A percentile compares a stretch with the other conserved stretches of the same genome.
phyloP scores from a whole-genome alignment of 139 green algal genomes.

The Tetraselmis striata region DNA sequence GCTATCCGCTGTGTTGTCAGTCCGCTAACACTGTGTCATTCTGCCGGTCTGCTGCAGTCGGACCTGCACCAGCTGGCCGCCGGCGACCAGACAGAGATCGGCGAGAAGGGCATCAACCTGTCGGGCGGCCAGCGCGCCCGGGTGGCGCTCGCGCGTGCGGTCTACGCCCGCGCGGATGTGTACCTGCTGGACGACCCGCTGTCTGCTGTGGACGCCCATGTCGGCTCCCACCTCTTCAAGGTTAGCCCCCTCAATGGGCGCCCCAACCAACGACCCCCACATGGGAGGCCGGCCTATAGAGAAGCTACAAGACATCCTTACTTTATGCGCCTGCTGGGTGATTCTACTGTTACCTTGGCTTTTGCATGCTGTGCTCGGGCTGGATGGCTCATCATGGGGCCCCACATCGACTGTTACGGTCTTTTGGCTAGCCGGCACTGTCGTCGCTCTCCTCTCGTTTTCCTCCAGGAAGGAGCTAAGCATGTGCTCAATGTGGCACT shows the following conservation, averaged over 20 bases:
- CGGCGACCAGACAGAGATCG: slow-evolving; percentile 79
- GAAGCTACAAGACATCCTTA: no score
- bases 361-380: slow-evolving; percentile 5
- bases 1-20: no score
- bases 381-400: no score
- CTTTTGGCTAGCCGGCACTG: no score
- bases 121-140: slow-evolving; percentile 70
- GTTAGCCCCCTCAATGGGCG: background rate
- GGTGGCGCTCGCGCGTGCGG: slow-evolving; percentile 68
- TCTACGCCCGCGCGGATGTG: slow-evolving; percentile 55
- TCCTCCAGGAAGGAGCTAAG: no score
- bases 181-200: slow-evolving; percentile 84
- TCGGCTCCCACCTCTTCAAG: slow-evolving; percentile 79
- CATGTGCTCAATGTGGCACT: no score
- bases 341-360: background rate
- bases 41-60: slow-evolving; percentile 48
- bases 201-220: slow-evolving; percentile 72
- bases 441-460: no score
- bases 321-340: background rate
- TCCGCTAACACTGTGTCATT: no score
- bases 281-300: no score
- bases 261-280: background rate
- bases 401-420: no score
- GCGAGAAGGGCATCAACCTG: slow-evolving; percentile 84
- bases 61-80: slow-evolving; percentile 66